Evolutionary conservation across 2,329 filamentous ascomycete genomes (phyloP).

Genomic region (Stemphylium beticola): DNA sequence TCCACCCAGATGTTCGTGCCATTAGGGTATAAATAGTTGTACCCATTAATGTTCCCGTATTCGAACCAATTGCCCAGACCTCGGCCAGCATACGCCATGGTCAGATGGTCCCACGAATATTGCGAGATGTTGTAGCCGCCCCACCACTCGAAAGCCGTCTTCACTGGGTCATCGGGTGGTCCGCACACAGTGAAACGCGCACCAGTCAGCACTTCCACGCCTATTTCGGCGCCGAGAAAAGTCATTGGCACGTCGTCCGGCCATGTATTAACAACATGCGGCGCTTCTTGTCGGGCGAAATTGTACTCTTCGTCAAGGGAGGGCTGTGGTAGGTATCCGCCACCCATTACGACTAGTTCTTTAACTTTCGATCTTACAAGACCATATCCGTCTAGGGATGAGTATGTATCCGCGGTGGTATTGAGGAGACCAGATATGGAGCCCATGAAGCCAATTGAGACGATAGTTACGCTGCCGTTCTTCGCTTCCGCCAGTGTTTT

Average conservation of each 20-base stretch:
- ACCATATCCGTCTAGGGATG: constrained; percentile 49
- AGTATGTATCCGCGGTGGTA: constrained; percentile 52
- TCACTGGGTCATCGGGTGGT: constrained; percentile 25
- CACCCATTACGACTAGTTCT: constrained; percentile 62
- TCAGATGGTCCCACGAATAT: constrained; percentile 35
- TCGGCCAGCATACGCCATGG: constrained; percentile 26
- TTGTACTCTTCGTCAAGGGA: constrained; percentile 55
- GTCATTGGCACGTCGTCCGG: constrained; percentile 40
- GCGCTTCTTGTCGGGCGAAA: constrained; percentile 53
- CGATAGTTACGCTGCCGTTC: constrained; percentile 54
- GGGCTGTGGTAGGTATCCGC: constrained; percentile 51
- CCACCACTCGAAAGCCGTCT: constrained; percentile 31
- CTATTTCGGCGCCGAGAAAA: constrained; percentile 55
- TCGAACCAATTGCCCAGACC: constrained; percentile 42
- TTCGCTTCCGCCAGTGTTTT: constrained; percentile 50
- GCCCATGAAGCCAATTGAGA: constrained; percentile 55
- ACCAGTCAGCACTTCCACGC: constrained; percentile 52
- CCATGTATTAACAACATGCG: constrained; percentile 58
- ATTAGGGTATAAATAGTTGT: constrained; percentile 51
- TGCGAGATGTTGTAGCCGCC: constrained; percentile 27
- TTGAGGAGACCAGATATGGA: constrained; percentile 58
- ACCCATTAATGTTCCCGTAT: constrained; percentile 49
- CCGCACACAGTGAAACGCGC: constrained; percentile 38
- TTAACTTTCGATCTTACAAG: constrained; percentile 55
- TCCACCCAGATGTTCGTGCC: constrained; percentile 55